Evolutionary conservation across 495 filamentous ascomycete species (phyloP), one percentile per base, ranked within the genome.

Genomic region (Massariosphaeria phaeospora): DNA sequence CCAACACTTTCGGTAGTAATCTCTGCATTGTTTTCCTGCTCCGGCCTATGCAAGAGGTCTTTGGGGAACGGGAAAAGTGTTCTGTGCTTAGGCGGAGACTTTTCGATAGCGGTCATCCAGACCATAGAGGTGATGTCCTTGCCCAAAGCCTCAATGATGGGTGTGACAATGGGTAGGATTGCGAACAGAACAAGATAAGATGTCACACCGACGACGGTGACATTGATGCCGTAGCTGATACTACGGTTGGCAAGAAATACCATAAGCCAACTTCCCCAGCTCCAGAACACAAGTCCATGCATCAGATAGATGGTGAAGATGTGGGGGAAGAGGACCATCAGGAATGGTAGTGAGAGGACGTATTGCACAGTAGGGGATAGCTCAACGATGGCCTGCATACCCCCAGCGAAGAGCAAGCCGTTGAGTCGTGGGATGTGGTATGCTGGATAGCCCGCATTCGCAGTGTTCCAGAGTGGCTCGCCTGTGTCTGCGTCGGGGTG

Each of bases 271-370:
- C 62, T 48, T n/a, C 70, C 70, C 49, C 70, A 61, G 34, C 43
- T 61, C 71, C 71, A 74, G 61, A 70, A 70, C 12, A 72, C 59
- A 20, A 73, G 52, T 57, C 70, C 71, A 62, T 72, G 71, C 54
- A 73, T 58, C 34, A 73, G 66, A 55, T 74, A 74, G 38, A 74
- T 72, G 44, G 70, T 73, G 59, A 73, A 73, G 50, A 70, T 69
- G 52, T 73, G 71, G 11, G 72, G 72, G 66, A 75, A 73, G 13
- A 73, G 47, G 52, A 59, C 55, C 18, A 71, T 52, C 41, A 73
- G 58, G 51, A 65, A 38, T 15, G 56, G 63, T n/a, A 44, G 34
- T 17, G 60, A 66, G 20, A 74, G 62, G 9, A 68, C 21, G 41
- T 59, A 65, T 48, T 74, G 72, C 9, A 68, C 43, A 1, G 53